Conservation (phyloP, 202 grass and related monocot genomes). For the Cymbopogon flexuosus region DNA sequence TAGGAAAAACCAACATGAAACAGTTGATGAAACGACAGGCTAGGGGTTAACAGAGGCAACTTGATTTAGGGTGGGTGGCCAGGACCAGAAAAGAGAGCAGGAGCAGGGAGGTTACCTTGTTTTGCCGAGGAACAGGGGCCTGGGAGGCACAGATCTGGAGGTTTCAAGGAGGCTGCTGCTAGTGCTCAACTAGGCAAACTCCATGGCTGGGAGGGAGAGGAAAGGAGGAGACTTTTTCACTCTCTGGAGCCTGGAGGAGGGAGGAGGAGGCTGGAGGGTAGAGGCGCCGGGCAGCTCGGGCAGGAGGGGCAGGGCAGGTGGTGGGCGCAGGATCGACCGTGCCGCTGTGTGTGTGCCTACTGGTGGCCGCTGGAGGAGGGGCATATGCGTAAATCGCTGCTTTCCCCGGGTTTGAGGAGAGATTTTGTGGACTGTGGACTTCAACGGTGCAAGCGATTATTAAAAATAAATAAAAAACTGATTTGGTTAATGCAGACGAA, state of each 20-base stretch:
- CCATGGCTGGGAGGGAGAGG: slow-evolving; percentile 30
- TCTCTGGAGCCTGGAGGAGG: background rate
- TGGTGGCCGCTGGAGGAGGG: slow-evolving; percentile 1
- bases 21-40: background rate
- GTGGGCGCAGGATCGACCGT: slow-evolving; percentile 27
- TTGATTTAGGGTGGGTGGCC: background rate
- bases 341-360: too few species aligned
- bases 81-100: background rate
- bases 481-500: background rate
- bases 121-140: background rate
- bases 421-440: background rate
- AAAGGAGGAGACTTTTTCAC: slow-evolving; percentile 39
- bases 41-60: background rate
- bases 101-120: slow-evolving; percentile 25
- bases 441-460: background rate
- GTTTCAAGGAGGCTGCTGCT: background rate
- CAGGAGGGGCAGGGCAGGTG: slow-evolving; percentile 45
- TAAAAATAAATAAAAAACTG: background rate
- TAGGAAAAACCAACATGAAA: background rate
- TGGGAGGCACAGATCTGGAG: slow-evolving; percentile 37
- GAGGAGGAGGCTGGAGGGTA: background rate
- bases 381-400: background rate
- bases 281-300: slow-evolving; percentile 43
- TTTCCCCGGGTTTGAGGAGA: background rate
- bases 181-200: slow-evolving; percentile 32